Evolutionary conservation across 305 asterid genomes (phyloP).

Genomic region (Stenogyne calaminthoides): DNA sequence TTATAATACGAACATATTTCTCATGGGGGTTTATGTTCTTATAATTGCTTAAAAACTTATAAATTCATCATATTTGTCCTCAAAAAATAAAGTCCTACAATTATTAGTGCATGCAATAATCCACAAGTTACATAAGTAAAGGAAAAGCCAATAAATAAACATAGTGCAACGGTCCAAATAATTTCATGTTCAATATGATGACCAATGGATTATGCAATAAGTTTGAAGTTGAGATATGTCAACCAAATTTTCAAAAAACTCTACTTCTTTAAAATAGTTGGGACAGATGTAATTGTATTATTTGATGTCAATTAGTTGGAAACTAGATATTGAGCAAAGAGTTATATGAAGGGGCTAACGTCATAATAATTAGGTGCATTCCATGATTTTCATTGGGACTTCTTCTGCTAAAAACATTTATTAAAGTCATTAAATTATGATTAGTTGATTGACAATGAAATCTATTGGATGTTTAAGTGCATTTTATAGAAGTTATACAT

Average conservation of each 20-base stretch:
- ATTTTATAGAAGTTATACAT: background rate
- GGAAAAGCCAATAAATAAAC: background rate
- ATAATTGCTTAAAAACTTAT: too few species aligned
- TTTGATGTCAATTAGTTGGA: conserved; percentile 25
- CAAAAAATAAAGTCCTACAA: too few species aligned
- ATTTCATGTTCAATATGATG: conserved; percentile 18
- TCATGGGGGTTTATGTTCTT: too few species aligned
- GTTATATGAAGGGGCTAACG: background rate
- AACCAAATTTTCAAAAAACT: background rate
- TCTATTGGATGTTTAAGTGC: background rate
- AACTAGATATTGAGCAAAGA: conserved; percentile 23
- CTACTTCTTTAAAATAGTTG: background rate
- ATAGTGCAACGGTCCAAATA: background rate
- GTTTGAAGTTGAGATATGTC: conserved; percentile 13
- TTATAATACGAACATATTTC: too few species aligned
- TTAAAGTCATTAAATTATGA: conserved; percentile 27
- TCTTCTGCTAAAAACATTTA: conserved; percentile 1
- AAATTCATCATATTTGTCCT: too few species aligned
- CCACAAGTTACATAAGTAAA: too few species aligned
- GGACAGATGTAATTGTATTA: conserved; percentile 17
- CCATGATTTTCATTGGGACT: conserved; percentile 28
- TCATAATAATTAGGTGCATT: conserved; percentile 29
- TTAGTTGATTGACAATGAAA: conserved; percentile 24
- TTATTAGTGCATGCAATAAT: too few species aligned
- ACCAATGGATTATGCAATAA: background rate